These are phyloP conservation scores for Solanum chmielewskii DNA, from an alignment of 257 asterid species.

Conservation along the genomic window DNA sequence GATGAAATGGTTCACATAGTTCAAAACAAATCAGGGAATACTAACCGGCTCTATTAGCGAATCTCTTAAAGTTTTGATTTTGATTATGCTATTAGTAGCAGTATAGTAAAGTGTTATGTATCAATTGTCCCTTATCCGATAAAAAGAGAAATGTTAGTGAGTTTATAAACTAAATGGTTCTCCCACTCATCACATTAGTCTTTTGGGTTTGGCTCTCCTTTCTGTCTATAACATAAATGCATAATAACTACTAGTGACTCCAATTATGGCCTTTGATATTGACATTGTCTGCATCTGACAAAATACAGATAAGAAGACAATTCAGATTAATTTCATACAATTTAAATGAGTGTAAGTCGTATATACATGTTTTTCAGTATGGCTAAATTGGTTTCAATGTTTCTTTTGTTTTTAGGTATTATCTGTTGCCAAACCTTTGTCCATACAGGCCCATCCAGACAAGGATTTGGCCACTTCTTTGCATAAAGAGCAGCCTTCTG, in stretches of 20 bases:
- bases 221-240: background rate
- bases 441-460: slow-evolving; percentile 97
- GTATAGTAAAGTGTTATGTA: background rate
- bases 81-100: background rate
- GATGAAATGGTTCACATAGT: background rate
- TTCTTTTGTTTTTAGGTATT: slow-evolving; percentile 42
- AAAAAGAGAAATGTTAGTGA: background rate
- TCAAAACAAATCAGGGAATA: background rate
- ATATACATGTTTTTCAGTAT: background rate
- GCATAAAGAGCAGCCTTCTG: slow-evolving; percentile 57
- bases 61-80: background rate
- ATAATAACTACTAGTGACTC: background rate
- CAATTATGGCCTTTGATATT: background rate
- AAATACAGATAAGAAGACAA: background rate
- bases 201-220: background rate
- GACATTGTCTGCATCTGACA: background rate
- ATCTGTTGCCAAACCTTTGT: slow-evolving; percentile 85
- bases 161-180: background rate
- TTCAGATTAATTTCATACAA: background rate
- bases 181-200: background rate
- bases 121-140: background rate
- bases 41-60: background rate
- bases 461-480: slow-evolving; percentile 62
- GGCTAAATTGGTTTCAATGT: background rate
- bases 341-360: background rate